Percentiles rank a stretch among this genome's conserved stretches.
Evolutionary conservation across 2,329 filamentous ascomycete species (phyloP).

Genomic region (Monosporascus cannonballus): DNA sequence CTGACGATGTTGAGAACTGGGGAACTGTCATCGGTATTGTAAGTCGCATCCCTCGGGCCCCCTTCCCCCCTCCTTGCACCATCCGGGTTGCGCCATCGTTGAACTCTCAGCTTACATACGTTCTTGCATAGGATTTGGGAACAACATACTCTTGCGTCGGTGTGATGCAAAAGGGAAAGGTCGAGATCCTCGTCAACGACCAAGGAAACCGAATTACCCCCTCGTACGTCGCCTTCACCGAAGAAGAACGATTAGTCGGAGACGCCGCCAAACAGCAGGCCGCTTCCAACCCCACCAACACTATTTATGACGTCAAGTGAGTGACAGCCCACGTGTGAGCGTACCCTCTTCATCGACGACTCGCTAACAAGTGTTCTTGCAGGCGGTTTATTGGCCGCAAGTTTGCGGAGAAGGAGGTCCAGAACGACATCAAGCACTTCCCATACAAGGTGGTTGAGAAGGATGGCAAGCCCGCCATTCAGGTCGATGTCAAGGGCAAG

Average conservation of each 20-base stretch:
- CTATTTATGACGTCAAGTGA: conserved; percentile 80
- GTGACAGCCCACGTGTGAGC: conserved; percentile 29
- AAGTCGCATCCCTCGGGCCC: conserved; percentile 28
- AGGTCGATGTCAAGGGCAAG: conserved; percentile 60
- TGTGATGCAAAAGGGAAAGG: conserved; percentile 93
- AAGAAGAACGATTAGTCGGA: conserved; percentile 93
- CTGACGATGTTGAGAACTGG: conserved; percentile 70
- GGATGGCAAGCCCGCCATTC: conserved; percentile 81
- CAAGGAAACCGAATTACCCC: conserved; percentile 96
- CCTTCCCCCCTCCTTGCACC: background rate
- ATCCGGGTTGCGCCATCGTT: conserved; percentile 6
- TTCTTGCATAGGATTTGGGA: conserved; percentile 59
- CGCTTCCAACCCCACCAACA: conserved; percentile 69
- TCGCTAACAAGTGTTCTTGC: conserved; percentile 23
- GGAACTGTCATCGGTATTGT: conserved; percentile 92
- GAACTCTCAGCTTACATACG: conserved; percentile 6
- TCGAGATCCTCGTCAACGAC: conserved; percentile 93
- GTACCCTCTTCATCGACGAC: background rate
- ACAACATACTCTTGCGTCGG: conserved; percentile 87
- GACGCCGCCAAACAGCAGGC: conserved; percentile 97
- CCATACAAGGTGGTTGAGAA: conserved; percentile 91
- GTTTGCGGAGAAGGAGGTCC: conserved; percentile 77
- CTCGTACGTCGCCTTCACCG: conserved; percentile 93
- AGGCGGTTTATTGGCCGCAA: conserved; percentile 84
- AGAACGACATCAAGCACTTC: conserved; percentile 96